Conservation (phyloP, 2,329 filamentous ascomycete species). For the Aureobasidium sp. region DNA sequence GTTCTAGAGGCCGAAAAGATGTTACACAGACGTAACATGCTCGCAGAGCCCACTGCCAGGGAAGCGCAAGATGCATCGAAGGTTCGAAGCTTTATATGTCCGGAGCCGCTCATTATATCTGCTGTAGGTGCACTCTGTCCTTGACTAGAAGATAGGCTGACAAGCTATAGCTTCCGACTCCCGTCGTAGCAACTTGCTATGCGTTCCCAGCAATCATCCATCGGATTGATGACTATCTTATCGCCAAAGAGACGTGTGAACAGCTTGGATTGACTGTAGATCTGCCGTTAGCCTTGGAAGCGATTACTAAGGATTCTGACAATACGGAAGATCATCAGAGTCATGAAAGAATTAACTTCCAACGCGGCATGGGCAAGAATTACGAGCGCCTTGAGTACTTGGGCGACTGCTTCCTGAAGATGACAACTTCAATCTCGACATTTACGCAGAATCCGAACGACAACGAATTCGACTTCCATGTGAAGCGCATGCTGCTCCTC, state of each 20-base stretch:
- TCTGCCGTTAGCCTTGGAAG: slow-evolving; percentile 70
- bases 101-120: slow-evolving; percentile 72
- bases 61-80: slow-evolving; percentile 40
- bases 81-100: slow-evolving; percentile 55
- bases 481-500: slow-evolving; percentile 81
- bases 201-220: slow-evolving; percentile 78
- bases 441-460: slow-evolving; percentile 70
- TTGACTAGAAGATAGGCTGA: not conserved
- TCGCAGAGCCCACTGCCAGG: slow-evolving; percentile 59
- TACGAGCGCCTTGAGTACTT: slow-evolving; percentile 93
- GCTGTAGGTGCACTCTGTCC: slow-evolving; percentile 40
- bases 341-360: slow-evolving; percentile 63
- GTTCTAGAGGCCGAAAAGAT: slow-evolving; percentile 72
- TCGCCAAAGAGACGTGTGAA: slow-evolving; percentile 67
- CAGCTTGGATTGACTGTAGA: slow-evolving; percentile 58
- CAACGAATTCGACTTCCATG: slow-evolving; percentile 81
- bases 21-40: slow-evolving; percentile 70
- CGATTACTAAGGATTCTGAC: slow-evolving; percentile 86
- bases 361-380: slow-evolving; percentile 83
- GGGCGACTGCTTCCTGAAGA: slow-evolving; percentile 90
- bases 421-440: slow-evolving; percentile 84
- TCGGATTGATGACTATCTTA: slow-evolving; percentile 72
- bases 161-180: slow-evolving; percentile 54
- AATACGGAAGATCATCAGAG: slow-evolving; percentile 65
- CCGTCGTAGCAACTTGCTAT: slow-evolving; percentile 65